Base-by-base conservation (phyloP, 1,284 basidiomycete genomes). In the Naganishia sp. region DNA sequence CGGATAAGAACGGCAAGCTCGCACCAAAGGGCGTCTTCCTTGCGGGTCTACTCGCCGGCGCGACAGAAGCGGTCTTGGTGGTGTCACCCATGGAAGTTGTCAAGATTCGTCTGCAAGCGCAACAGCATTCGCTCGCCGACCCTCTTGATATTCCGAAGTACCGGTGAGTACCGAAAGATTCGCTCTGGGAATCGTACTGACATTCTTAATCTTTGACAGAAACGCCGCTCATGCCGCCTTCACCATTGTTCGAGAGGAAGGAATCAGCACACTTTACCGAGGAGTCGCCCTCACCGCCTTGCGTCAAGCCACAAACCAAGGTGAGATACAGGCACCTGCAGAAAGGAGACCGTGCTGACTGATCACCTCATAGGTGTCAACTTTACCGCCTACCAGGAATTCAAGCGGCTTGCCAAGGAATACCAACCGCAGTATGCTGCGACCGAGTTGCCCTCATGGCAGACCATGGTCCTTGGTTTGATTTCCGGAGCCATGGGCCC, bases 11-110 rank as follows among this genome's bases (percentile, higher is more conserved):
- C 5, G 60, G 66, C 32, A 67, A 67, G 46, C 60, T 67, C 21
- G 54, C 53, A 21, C 47, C 90, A 2, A 86, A 88, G 9, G 76
- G 82, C 67, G 90, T 94, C 62, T 96, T 96, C 72, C 63, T 82
- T 15, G 93, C 93, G 72, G 95, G 95, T 75, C 84, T 99, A 32
- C 92, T 89, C 62, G 95, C 95, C 13, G 95, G 95, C 63, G 90
- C 90, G 18, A 93, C 94, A 0, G 95, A 96, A 81, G 95, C 95
- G 6, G 87, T 99, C 18, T 84, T 87, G 11, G 93, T 99, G 46
- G 95, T 99, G 13, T 96, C 92, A 66, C 95, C 95, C 0, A 99
- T 99, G 95, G 95, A 99, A 78, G 95, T 99, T 50, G 92, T 99
- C 77, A 99, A 99, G 84, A 99, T 99, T 76, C 88, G 96, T 64